Conservation (phyloP, 1,139 yeast species). For the Ogataea hybrid region DNA sequence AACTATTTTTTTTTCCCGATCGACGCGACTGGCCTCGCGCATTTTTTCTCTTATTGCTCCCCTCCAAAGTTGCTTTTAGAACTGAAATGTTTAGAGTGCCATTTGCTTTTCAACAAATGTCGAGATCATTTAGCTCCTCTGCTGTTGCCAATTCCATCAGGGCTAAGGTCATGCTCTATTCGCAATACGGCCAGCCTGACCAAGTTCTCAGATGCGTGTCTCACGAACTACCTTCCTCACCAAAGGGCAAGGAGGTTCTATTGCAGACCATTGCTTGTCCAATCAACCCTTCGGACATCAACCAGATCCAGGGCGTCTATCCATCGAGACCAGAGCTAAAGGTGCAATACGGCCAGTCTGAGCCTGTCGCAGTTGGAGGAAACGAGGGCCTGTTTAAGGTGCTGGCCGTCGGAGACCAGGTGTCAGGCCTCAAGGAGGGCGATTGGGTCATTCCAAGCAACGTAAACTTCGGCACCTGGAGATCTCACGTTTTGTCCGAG, state of each 20-base stretch:
- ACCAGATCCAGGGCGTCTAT: slow-evolving; percentile 90
- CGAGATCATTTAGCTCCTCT: slow-evolving; percentile 8
- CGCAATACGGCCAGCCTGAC: slow-evolving; percentile 58
- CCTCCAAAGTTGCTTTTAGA: not conserved
- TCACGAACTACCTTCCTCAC: slow-evolving; percentile 46
- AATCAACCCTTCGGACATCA: slow-evolving; percentile 87
- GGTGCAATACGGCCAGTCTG: slow-evolving; percentile 48
- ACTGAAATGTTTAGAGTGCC: slow-evolving; percentile 1
- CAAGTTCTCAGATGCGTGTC: slow-evolving; percentile 54
- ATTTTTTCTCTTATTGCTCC: not conserved
- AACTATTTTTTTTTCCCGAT: not conserved
- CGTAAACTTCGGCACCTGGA: too few species aligned
- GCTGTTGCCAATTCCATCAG: slow-evolving; percentile 16
- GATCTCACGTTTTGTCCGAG: too few species aligned
- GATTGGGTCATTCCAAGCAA: too few species aligned
- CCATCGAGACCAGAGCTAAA: slow-evolving; percentile 76
- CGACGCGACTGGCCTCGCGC: slow-evolving; percentile 1
- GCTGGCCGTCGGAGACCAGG: slow-evolving; percentile 61
- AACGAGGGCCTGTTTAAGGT: slow-evolving; percentile 94
- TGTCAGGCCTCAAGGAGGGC: too few species aligned
- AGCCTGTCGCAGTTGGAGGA: slow-evolving; percentile 79
- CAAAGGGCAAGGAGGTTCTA: slow-evolving; percentile 45
- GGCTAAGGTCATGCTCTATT: slow-evolving; percentile 56
- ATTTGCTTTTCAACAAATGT: not conserved
- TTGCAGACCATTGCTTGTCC: slow-evolving; percentile 80